Conservation (phyloP, 768 basidiomycete genomes). For the Podaxis pistillaris region DNA sequence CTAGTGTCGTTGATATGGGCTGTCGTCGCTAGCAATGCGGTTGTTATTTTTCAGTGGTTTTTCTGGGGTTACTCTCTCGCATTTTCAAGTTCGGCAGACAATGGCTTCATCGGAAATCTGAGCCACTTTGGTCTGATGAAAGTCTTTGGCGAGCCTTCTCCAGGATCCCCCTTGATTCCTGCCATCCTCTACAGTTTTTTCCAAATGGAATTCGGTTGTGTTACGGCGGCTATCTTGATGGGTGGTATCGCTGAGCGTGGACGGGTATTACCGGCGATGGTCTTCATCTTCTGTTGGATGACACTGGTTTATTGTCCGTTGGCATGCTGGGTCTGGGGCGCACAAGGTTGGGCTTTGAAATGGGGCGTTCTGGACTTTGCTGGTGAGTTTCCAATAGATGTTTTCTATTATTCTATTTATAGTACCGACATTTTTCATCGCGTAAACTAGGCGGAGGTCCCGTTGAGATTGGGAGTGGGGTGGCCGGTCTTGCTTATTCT, state of each 20-base stretch:
- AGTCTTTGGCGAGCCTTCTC: constrained; percentile 70
- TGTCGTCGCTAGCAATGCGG: constrained; percentile 68
- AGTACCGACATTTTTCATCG: not conserved
- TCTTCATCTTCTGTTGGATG: constrained; percentile 82
- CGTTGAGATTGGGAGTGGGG: constrained; percentile 84
- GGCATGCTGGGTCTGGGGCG: constrained; percentile 82
- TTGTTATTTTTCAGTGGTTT: constrained; percentile 81
- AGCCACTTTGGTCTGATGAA: constrained; percentile 72
- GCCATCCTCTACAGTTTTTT: constrained; percentile 83
- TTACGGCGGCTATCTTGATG: constrained; percentile 75
- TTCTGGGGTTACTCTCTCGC: constrained; percentile 72
- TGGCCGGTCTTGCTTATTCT: constrained; percentile 82
- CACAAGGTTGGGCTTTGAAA: constrained; percentile 80
- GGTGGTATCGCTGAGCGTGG: constrained; percentile 87
- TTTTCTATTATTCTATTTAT: constrained; percentile 13
- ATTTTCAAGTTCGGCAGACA: constrained; percentile 74
- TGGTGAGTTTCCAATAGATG: constrained; percentile 40
- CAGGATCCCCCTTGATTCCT: constrained; percentile 80
- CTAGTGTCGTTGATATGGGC: constrained; percentile 74
- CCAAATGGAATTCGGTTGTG: constrained; percentile 84
- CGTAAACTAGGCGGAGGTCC: constrained; percentile 69
- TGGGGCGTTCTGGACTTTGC: constrained; percentile 90
- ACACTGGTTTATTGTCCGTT: constrained; percentile 88
- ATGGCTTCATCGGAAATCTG: constrained; percentile 79
- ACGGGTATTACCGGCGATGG: constrained; percentile 76